Percentiles rank a stretch among this genome's conserved stretches.
Evolutionary conservation across 2,329 filamentous ascomycete genomes (phyloP).

Genomic region (Botrytis porri): DNA sequence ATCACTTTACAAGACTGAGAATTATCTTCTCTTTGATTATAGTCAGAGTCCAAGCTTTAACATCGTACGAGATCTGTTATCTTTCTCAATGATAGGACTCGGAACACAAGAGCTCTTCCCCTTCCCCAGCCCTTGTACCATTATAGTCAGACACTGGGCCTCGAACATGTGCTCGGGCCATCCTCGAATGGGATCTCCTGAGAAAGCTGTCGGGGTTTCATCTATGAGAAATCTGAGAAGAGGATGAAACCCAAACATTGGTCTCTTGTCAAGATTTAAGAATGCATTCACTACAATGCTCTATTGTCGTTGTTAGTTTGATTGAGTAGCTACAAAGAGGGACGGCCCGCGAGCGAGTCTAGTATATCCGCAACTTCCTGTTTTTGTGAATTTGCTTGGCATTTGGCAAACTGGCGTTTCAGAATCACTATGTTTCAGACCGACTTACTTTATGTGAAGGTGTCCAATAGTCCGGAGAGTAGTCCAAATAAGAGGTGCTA

Average conservation of each 20-base stretch:
- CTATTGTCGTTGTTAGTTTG: background rate
- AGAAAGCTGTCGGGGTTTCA: background rate
- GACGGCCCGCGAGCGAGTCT: background rate
- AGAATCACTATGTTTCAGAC: background rate
- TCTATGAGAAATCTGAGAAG: background rate
- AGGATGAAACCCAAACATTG: background rate
- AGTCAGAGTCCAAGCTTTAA: background rate
- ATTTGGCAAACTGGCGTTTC: background rate
- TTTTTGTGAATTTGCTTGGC: background rate
- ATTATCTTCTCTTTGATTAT: background rate
- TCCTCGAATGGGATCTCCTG: background rate
- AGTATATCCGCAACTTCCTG: background rate
- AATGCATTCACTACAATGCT: background rate
- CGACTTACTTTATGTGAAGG: background rate
- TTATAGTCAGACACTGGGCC: background rate
- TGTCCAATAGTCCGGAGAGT: background rate
- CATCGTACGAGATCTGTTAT: background rate
- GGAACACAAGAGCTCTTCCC: background rate
- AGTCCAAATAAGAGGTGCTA: background rate
- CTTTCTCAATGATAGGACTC: background rate
- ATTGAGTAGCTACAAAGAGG: background rate
- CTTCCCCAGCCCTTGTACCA: background rate
- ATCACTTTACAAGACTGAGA: background rate
- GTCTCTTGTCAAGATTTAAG: background rate
- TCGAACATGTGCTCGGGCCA: constrained; percentile 3